Conservation (phyloP, 2,329 filamentous ascomycete species). For the Epichloe amarillans region DNA sequence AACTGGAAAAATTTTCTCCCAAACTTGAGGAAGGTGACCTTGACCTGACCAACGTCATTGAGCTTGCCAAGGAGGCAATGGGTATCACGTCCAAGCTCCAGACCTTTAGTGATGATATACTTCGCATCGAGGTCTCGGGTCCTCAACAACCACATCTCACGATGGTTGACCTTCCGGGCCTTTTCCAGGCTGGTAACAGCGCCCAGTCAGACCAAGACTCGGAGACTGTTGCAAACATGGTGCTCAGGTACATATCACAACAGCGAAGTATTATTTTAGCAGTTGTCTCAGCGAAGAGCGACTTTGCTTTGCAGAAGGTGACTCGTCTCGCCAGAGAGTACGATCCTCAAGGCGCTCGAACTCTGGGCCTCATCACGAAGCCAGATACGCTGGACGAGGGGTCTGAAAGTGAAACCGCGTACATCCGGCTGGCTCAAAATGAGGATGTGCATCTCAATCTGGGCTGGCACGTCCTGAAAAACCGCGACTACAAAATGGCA, state of each 20-base stretch:
- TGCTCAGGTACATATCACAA: conserved; percentile 43
- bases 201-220: conserved; percentile 30
- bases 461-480: conserved; percentile 40
- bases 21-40: background rate
- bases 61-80: conserved; percentile 33
- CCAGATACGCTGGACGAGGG: conserved; percentile 25
- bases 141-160: conserved; percentile 39
- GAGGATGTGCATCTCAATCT: conserved; percentile 32
- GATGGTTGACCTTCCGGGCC: conserved; percentile 44
- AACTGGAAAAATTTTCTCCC: conserved; percentile 14
- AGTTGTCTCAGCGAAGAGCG: conserved; percentile 39
- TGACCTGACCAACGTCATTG: conserved; percentile 22
- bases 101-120: conserved; percentile 31
- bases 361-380: conserved; percentile 44
- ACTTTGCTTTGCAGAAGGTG: conserved; percentile 45
- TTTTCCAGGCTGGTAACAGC: conserved; percentile 34
- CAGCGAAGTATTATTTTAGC: conserved; percentile 46
- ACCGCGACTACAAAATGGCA: conserved; percentile 24
- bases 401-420: conserved; percentile 27
- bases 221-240: conserved; percentile 30
- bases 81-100: conserved; percentile 24
- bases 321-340: conserved; percentile 25
- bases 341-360: conserved; percentile 24
- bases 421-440: conserved; percentile 30
- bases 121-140: conserved; percentile 33